Base-by-base conservation (phyloP, 169 alveolate species). In the Eimeria falciformis region DNA sequence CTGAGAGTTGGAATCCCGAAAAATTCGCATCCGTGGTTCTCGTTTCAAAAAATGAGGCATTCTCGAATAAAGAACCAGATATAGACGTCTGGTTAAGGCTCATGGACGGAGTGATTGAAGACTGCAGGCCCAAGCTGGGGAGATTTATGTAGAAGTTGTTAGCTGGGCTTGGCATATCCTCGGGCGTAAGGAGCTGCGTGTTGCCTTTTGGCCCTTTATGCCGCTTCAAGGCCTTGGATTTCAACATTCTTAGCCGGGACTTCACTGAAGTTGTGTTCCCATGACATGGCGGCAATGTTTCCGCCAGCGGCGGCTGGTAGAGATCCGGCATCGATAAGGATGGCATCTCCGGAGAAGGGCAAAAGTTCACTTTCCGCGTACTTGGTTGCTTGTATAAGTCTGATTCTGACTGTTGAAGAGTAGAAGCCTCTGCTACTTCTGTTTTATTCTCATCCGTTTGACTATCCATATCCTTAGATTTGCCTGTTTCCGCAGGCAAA, bases 121-220 rank as follows among this genome's bases (percentile, higher is more conserved):
- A 62, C 75, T 62, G 75, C 75, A 62, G 40, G 23, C 25, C 75
- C 75, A 62, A 9, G 37, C 75, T 62, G 43, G 75, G 75, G 37
- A 62, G 75, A 23, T 62, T 17, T 23, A 62, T n/a, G 37, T 17
- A 53, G n/a, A 21, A 21, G 65, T 53, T 53, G 65, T 53, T 17
- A 12, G 17, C 65, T 3, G 65, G n/a, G 2, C 75, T 62, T 25
- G 40, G 37, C 11, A 2, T 25, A 11, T 18, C 75, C 75, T 62
- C 21, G 27, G 75, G 75, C 23, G 5, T 9, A 18, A n/a, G 12
- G 29, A 21, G 40, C 23, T 62, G 75, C 40, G 23, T 62, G 27
- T 18, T 29, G 25, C 17, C 65, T 53, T 3, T 17, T n/a, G 65
- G 25, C n/a, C 9, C 65, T 53, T n/a, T 53, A 0, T 53, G 65